Evolutionary conservation across 1,284 basidiomycete genomes (phyloP).

Genomic region (Ustilago curta): DNA sequence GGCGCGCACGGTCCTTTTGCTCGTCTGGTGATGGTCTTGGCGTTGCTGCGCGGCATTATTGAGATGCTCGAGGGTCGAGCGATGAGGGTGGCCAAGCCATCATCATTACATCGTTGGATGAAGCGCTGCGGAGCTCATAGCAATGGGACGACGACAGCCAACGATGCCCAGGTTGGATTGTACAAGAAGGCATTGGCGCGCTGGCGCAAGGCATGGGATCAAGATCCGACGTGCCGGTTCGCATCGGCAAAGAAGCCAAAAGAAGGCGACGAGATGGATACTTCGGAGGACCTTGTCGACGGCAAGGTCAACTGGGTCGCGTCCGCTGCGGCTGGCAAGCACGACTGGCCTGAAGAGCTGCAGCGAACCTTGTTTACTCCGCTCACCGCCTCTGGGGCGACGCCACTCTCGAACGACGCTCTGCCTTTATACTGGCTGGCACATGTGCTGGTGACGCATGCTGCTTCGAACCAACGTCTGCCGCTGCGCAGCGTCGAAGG

Average conservation of each 20-base stretch:
- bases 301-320: slow-evolving; percentile 7
- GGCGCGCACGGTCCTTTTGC: slow-evolving; percentile 61
- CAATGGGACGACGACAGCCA: slow-evolving; percentile 8
- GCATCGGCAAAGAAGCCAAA: slow-evolving; percentile 43
- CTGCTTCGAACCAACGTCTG: slow-evolving; percentile 43
- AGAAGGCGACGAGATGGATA: slow-evolving; percentile 10
- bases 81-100: slow-evolving; percentile 38
- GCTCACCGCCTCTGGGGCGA: slow-evolving; percentile 59
- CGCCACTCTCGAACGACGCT: slow-evolving; percentile 60
- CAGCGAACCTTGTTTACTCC: slow-evolving; percentile 50
- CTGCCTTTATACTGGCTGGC: slow-evolving; percentile 62
- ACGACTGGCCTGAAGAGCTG: slow-evolving; percentile 28
- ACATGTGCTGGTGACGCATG: slow-evolving; percentile 60
- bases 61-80: slow-evolving; percentile 58
- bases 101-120: slow-evolving; percentile 47
- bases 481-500: slow-evolving; percentile 40
- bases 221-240: slow-evolving; percentile 49
- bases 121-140: slow-evolving; percentile 9
- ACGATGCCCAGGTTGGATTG: slow-evolving; percentile 34
- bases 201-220: slow-evolving; percentile 61
- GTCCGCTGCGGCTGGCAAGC: slow-evolving; percentile 12
- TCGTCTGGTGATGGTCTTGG: slow-evolving; percentile 53
- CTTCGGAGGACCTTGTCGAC: slow-evolving; percentile 14
- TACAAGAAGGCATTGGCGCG: slow-evolving; percentile 54
- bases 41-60: slow-evolving; percentile 62